Conservation (phyloP, 176 grass and related monocot species). For the Triticum dicoccoides region DNA sequence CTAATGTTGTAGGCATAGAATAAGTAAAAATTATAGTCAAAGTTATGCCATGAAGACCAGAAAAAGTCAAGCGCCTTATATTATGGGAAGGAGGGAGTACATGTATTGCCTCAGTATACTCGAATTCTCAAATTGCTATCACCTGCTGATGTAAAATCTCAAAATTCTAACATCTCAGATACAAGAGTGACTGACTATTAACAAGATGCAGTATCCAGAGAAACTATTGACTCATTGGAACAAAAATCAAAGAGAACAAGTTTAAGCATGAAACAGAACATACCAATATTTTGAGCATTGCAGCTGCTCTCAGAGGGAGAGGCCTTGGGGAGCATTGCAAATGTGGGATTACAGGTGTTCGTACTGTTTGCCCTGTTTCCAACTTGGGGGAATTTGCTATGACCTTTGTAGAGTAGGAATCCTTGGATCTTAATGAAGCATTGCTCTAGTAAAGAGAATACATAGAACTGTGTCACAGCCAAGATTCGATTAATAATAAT, state of each 20-base stretch:
- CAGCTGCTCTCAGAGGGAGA: conserved; percentile 65
- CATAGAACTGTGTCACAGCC: neutral
- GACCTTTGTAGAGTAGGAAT: conserved; percentile 61
- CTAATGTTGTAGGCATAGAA: no score
- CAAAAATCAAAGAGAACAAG: conserved; percentile 3
- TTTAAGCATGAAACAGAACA: conserved; percentile 6
- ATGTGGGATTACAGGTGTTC: conserved; percentile 48
- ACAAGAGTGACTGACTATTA: neutral
- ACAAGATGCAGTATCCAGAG: conserved; percentile 11
- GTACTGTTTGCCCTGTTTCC: conserved; percentile 39
- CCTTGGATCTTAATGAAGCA: conserved; percentile 57
- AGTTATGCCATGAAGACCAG: no score
- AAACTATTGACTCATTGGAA: neutral
- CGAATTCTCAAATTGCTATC: neutral
- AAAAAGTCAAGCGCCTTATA: no score
- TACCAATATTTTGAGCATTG: conserved; percentile 98
- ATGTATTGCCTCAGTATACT: conserved; percentile 10
- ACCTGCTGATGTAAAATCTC: neutral
- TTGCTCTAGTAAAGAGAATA: conserved; percentile 56
- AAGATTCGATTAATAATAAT: neutral
- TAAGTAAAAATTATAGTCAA: no score
- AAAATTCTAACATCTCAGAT: neutral
- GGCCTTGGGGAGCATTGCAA: conserved; percentile 55
- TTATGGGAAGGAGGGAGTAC: neutral
- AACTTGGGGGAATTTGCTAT: conserved; percentile 63